Base-by-base conservation (phyloP, 768 basidiomycete species). In the Hericium erinaceus region DNA sequence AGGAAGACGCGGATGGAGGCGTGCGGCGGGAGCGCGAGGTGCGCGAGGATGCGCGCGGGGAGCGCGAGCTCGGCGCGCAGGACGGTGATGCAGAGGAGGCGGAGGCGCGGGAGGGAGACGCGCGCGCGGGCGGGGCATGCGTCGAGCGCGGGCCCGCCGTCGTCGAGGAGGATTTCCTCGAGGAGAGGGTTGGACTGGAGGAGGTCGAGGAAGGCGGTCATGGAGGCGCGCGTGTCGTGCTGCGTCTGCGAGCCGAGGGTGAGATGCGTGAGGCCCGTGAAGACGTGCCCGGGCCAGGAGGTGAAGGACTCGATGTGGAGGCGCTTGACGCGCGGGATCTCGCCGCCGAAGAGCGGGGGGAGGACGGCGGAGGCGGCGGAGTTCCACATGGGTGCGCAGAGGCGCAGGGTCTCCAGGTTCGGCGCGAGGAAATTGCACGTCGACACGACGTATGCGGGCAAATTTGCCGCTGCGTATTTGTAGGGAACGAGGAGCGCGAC, bases 241-340 rank as follows among this genome's bases (percentile, higher is more conserved):
- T 63, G 62, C 22, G 64, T 57, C 49, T 64, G 64, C 8, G 62
- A 60, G 39, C 62, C 56, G 24, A 64, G 52, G 15, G 62, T 59
- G n/a, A 64, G 54, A 39, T 64, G 62, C 2, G 64, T 64, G 20
- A 64, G 55, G 46, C 55, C 33, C 18, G 57, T 55, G 20, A 64
- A 64, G 39, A 33, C 18, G 38, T 60, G 57, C 41, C 57, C 57
- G 16, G 64, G 62, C 58, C 60, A 64, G 18, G 64, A 57, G 7
- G 64, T 58, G 59, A 64, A 64, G 2, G 57, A 64, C 54, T 64
- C 64, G 12, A 64, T 53, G n/a, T 60, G 62, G 38, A 64, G 55
- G 52, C 63, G 61, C 11, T 59, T 63, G 18, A 64, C 55, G 48
- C 53, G 48, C 41, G 62, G 60, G 38, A 64, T 61, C 24, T 64